Percentiles rank a stretch among this genome's conserved stretches.
Conservation (phyloP, 163 green algal species). For the Dunaliella salina region DNA sequence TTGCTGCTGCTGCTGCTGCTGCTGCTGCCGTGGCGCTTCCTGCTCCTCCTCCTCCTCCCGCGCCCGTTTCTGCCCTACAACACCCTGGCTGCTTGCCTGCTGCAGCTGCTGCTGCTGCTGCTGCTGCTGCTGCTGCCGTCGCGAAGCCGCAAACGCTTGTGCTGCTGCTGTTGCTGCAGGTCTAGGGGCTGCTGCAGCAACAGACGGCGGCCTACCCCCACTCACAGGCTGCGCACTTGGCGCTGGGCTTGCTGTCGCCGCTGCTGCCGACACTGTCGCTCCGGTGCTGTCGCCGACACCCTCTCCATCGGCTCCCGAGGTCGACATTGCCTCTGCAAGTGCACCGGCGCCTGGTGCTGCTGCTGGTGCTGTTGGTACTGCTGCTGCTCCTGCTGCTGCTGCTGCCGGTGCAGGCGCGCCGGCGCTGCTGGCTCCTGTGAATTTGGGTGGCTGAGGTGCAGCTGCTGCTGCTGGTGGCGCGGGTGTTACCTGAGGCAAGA, state of each 20-base stretch:
- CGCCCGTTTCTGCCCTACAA: too few species aligned
- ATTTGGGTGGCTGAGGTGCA: too few species aligned
- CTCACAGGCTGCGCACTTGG: too few species aligned
- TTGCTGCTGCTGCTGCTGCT: slow-evolving; percentile 12
- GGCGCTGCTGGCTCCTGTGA: not conserved
- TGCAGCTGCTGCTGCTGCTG: slow-evolving; percentile 15
- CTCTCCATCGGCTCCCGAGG: not conserved
- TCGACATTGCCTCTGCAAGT: not conserved
- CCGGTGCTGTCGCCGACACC: not conserved
- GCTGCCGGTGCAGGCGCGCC: not conserved
- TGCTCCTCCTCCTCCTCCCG: too few species aligned
- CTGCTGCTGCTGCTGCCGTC: slow-evolving; percentile 2
- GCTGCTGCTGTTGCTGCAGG: not conserved
- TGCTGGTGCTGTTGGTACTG: slow-evolving; percentile 15
- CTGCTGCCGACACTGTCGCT: not conserved
- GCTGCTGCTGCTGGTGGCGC: not conserved
- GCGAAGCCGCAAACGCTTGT: not conserved
- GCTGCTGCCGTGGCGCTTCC: not conserved
- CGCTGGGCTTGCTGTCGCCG: not conserved
- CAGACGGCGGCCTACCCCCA: not conserved
- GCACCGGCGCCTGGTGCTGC: slow-evolving; percentile 12
- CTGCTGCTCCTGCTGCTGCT: slow-evolving; percentile 12
- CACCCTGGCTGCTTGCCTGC: not conserved
- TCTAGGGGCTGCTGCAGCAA: slow-evolving; percentile 14
- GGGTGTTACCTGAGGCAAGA: too few species aligned